Evolutionary conservation across 257 asterid species (phyloP).

Genomic region (Verbena officinalis): DNA sequence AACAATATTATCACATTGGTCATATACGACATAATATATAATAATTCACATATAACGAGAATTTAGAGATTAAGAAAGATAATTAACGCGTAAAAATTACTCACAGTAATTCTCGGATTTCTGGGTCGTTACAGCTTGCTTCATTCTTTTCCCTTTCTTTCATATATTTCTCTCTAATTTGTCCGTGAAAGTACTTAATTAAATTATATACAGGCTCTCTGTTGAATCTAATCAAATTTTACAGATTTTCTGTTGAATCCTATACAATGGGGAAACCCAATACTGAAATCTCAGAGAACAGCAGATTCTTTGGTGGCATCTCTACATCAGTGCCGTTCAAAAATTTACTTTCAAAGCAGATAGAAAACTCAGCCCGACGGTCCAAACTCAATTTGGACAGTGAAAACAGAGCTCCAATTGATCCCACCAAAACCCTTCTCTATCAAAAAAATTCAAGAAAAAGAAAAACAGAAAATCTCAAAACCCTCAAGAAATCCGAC

Average conservation of each 20-base stretch:
- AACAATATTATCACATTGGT: too few relatives aligned
- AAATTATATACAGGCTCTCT: not conserved
- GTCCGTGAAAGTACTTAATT: not conserved
- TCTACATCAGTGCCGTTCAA: conserved; percentile 62
- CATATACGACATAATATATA: too few relatives aligned
- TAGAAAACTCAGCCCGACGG: conserved; percentile 41
- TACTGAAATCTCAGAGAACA: conserved; percentile 53
- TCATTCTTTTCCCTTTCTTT: conserved; percentile 2
- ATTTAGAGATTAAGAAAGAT: too few relatives aligned
- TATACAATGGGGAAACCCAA: conserved; percentile 45
- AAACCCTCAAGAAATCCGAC: not conserved
- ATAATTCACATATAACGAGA: too few relatives aligned
- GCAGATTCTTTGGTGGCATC: conserved; percentile 68
- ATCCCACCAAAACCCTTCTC: too few relatives aligned
- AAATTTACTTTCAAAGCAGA: conserved; percentile 69
- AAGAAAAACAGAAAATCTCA: conserved; percentile 12
- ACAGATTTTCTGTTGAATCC: conserved; percentile 2
- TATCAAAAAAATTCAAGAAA: too few relatives aligned
- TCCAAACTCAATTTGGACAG: conserved; percentile 43
- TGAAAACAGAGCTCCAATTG: conserved; percentile 72
- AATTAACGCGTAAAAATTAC: too few relatives aligned
- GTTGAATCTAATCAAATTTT: conserved; percentile 6
- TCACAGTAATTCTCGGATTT: too few relatives aligned
- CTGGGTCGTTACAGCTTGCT: too few relatives aligned
- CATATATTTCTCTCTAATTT: conserved; percentile 16